Conservation (phyloP, 139 green algal species). For the Coelastrella sp. region DNA sequence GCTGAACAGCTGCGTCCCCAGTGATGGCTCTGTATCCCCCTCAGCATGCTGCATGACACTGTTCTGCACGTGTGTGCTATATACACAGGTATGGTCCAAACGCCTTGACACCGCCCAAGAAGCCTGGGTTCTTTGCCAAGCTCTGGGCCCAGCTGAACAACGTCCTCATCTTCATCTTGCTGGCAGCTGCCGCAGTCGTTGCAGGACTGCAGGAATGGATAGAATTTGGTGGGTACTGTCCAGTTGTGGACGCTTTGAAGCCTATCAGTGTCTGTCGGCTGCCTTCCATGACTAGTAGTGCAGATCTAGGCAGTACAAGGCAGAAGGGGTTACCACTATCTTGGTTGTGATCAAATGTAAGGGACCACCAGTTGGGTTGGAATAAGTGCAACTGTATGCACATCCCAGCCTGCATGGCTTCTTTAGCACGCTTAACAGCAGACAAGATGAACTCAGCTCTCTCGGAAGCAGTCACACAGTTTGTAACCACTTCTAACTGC, state of each 20-base stretch:
- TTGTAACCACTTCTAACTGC: not conserved
- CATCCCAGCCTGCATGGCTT: too few relatives aligned
- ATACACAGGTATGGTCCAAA: conserved; percentile 49
- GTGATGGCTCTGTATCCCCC: too few relatives aligned
- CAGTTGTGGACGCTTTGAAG: too few relatives aligned
- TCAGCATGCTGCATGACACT: not conserved
- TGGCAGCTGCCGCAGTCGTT: conserved; percentile 42
- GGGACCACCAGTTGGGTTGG: too few relatives aligned
- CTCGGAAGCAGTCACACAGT: not conserved
- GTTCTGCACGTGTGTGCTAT: not conserved
- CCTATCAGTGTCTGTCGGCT: too few relatives aligned
- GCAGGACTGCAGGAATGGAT: conserved; percentile 43
- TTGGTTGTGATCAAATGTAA: too few relatives aligned
- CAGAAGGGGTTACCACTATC: too few relatives aligned
- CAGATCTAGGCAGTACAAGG: too few relatives aligned
- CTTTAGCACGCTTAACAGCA: too few relatives aligned
- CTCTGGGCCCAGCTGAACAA: conserved; percentile 55
- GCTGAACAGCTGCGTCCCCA: too few relatives aligned
- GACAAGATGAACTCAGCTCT: not conserved
- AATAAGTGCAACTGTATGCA: too few relatives aligned
- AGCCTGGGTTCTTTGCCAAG: conserved; percentile 45
- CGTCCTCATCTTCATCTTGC: conserved; percentile 51
- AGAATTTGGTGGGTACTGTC: not conserved
- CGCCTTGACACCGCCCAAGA: conserved; percentile 50
- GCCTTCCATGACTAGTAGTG: too few relatives aligned